Percentiles rank a stretch among this genome's conserved stretches.
Evolutionary conservation across 1,284 basidiomycete genomes (phyloP).

Genomic region (Schizopora paradoxa): DNA sequence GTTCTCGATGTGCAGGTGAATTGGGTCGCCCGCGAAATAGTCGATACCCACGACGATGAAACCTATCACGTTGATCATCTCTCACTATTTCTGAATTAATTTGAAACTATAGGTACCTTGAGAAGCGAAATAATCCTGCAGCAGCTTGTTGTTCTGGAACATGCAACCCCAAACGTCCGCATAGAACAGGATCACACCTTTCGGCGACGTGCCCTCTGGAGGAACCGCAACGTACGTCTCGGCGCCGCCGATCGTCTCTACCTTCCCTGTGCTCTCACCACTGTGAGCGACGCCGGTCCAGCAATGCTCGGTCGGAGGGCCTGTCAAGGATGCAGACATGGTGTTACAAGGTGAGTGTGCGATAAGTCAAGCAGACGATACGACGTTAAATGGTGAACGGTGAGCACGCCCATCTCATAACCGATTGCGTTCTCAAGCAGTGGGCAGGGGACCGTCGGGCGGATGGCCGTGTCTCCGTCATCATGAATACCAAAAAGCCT

Average conservation of each 20-base stretch:
- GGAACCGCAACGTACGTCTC: conserved; percentile 49
- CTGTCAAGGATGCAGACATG: conserved; percentile 32
- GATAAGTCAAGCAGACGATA: too few relatives aligned
- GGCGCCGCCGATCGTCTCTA: conserved; percentile 39
- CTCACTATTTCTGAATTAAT: too few relatives aligned
- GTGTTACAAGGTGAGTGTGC: too few relatives aligned
- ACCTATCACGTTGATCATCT: conserved; percentile 30
- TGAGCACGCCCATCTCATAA: too few relatives aligned
- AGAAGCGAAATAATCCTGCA: conserved; percentile 48
- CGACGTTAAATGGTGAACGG: too few relatives aligned
- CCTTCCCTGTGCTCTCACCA: conserved; percentile 40
- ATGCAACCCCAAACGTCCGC: conserved; percentile 44
- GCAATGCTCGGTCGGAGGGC: conserved; percentile 40
- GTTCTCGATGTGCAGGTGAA: conserved; percentile 33
- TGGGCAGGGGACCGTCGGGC: too few relatives aligned
- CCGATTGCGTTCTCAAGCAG: too few relatives aligned
- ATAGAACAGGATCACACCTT: conserved; percentile 44
- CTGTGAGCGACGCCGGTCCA: conserved; percentile 42
- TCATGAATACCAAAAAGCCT: too few relatives aligned
- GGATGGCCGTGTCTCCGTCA: too few relatives aligned
- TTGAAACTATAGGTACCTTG: conserved; percentile 32
- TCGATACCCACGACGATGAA: conserved; percentile 49
- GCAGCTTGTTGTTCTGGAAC: conserved; percentile 43
- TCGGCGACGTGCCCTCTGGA: conserved; percentile 21
- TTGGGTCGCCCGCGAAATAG: conserved; percentile 51